Evolutionary conservation across 208 protist genomes (phyloP), one percentile per base, ranked within the genome.

Genomic region (Leishmania amazonensis): DNA sequence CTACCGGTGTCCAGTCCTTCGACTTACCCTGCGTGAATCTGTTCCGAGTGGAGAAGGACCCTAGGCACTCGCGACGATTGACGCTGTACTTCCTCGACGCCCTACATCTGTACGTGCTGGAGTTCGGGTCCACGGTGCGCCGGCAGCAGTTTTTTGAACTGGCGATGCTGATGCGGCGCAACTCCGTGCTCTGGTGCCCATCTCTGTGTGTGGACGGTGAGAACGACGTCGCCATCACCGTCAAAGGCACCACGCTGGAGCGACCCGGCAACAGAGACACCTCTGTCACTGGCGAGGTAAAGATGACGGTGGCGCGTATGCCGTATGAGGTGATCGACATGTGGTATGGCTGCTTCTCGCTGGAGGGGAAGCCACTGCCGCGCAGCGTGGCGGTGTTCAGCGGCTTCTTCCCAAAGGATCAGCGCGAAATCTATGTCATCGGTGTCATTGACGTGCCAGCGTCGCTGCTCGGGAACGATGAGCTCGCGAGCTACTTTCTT

Each of bases 301-400:
- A 86, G 40, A 85, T 97, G 75, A 89, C 86, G 58, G 88, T 95
- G 38, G 84, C 92, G 11, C 89, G 90, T 9, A 93, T 94, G 90
- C 92, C 92, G 3, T 95, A 94, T 75, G 94, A 97, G 64, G 90
- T 97, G 60, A 85, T 96, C 53, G 90, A 93, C 85, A 74, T 97
- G 28, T 97, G 92, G 92, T 92, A 87, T 76, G 92, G 91, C 38
- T 95, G 90, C 83, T 93, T 97, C 75, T 96, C 94, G 24, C 75
- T 97, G 42, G 79, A 90, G 3, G 74, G 80, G n/a, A 83, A 75
- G 17, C 72, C 83, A n/a, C 80, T 95, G 72, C 89, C 90, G 24
- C 68, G 80, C 35, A 93, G 84, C 81, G 75, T 83, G 4, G 88
- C 88, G 6, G 87, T 96, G 65, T 83, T 95, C 53, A 80, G 86